Percentiles rank a stretch among this genome's conserved stretches.
These are phyloP conservation scores for Aegilops longissima DNA, from an alignment of 176 grass and related monocot genomes.

Conservation along the genomic window DNA sequence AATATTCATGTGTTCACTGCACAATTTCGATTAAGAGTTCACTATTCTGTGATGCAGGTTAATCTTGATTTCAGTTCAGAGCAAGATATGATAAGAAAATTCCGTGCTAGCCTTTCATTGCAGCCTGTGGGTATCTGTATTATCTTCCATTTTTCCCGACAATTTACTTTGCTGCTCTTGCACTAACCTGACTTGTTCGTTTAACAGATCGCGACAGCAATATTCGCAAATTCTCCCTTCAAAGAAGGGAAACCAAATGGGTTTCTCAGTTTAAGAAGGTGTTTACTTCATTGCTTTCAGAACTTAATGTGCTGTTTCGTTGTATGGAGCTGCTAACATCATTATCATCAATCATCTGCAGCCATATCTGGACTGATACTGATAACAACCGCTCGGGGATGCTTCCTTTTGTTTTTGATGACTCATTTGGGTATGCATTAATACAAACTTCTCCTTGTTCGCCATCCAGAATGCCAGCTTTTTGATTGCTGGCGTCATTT, in stretches of 20 bases:
- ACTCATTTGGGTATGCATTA: constrained; percentile 74
- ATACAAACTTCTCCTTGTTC: not conserved
- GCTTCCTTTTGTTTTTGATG: constrained; percentile 95
- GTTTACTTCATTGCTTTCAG: not conserved
- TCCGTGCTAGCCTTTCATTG: constrained; percentile 74
- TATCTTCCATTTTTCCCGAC: constrained; percentile 3
- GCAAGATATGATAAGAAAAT: constrained; percentile 95
- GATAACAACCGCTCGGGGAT: constrained; percentile 97
- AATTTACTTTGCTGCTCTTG: constrained; percentile 17
- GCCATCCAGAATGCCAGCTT: not conserved
- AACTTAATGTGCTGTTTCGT: not conserved
- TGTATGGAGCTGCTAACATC: constrained; percentile 23
- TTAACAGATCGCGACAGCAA: constrained; percentile 93
- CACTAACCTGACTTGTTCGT: constrained; percentile 18
- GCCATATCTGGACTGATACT: constrained; percentile 98
- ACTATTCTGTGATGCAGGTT: constrained; percentile 52
- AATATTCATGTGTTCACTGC: not conserved
- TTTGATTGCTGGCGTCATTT: constrained; percentile 23
- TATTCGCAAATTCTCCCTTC: constrained; percentile 99
- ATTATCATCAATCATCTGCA: constrained; percentile 39
- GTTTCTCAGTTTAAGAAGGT: constrained; percentile 98
- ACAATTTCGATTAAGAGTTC: constrained; percentile 1
- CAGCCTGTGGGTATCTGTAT: constrained; percentile 84
- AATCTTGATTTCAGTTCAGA: constrained; percentile 99
- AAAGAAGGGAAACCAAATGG: constrained; percentile 99